Evolutionary conservation across 169 alveolate genomes (phyloP), one percentile per base, ranked within the genome.

Genomic region (Babesia caballi): DNA sequence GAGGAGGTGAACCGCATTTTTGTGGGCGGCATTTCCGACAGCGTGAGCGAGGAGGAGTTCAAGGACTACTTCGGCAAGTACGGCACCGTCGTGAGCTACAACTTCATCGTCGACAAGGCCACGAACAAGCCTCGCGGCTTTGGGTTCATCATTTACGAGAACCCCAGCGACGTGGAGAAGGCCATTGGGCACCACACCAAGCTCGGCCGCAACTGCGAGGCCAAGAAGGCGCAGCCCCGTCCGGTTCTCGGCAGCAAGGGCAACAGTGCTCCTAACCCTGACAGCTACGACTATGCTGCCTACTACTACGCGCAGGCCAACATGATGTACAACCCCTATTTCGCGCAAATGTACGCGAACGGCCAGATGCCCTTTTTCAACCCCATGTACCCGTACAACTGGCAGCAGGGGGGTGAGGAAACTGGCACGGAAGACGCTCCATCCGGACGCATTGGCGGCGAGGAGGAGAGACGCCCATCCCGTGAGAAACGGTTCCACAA

Each of bases 101-200:
- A 91, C 59, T 90, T 93, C 47, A 88, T 90, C 72, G 76, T 82
- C 6, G 98, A 95, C 80, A 91, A 90, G 73, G 52, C 78, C 23
- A 93, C 95, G 9, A 89, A 92, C 28, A 91, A 88, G 68, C 94
- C 97, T n/a, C 82, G 97, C 49, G 97, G 97, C 27, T 94, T 94
- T 66, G 97, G 97, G 0, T 94, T 94, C 66, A 78, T 94, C 6
- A 92, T 96, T n/a, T 94, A 82, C 65, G 93, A 74, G 56, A 69
- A 51, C 41, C 84, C 85, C n/a, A 89, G 60, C 17, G 92, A 91
- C 44, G 96, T 89, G 15, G 94, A 90, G 28, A 84, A 73, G 59
- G 96, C 94, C 9, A 78, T 95, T 51, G 73, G 78, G 14, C 73
- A 77, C 28, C 96, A 94, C 69, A 52, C 73, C 30, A 51, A 94